Evolutionary conservation across 148 eudicot species (phyloP).

Genomic region (Rhododendron ferrugineum): DNA sequence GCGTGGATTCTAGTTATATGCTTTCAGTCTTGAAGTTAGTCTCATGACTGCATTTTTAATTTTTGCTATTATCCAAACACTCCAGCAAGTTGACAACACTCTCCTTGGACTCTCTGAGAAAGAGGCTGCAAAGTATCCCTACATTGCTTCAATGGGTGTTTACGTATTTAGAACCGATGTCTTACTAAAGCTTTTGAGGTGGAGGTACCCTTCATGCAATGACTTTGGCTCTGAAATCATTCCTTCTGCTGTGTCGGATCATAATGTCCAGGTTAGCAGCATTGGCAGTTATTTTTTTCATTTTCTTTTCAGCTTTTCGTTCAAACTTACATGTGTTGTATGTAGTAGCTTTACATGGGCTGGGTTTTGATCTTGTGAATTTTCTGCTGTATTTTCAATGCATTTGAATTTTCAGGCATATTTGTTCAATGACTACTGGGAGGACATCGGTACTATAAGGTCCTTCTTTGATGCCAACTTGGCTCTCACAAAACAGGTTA

Average conservation of each 20-base stretch:
- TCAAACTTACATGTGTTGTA: background rate
- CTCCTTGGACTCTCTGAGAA: constrained; percentile 62
- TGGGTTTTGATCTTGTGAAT: background rate
- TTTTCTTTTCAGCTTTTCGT: background rate
- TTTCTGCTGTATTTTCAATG: background rate
- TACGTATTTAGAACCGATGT: constrained; percentile 79
- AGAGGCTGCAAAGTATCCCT: constrained; percentile 62
- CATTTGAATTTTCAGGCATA: constrained; percentile 51
- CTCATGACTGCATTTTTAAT: background rate
- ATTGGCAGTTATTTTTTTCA: background rate
- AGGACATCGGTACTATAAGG: constrained; percentile 90
- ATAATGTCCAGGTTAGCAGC: constrained; percentile 65
- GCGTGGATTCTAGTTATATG: background rate
- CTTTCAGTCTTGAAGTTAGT: background rate
- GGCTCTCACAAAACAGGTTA: constrained; percentile 87
- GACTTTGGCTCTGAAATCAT: constrained; percentile 94
- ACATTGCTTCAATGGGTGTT: constrained; percentile 97
- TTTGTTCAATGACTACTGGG: constrained; percentile 92
- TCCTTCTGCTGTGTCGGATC: constrained; percentile 66
- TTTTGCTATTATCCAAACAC: background rate
- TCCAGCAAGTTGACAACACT: constrained; percentile 84
- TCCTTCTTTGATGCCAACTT: constrained; percentile 95
- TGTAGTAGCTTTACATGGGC: background rate
- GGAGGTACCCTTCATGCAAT: constrained; percentile 61
- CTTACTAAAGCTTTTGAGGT: constrained; percentile 61